Evolutionary conservation across 1,139 yeast genomes (phyloP).

Genomic region (Hansenula sp.): DNA sequence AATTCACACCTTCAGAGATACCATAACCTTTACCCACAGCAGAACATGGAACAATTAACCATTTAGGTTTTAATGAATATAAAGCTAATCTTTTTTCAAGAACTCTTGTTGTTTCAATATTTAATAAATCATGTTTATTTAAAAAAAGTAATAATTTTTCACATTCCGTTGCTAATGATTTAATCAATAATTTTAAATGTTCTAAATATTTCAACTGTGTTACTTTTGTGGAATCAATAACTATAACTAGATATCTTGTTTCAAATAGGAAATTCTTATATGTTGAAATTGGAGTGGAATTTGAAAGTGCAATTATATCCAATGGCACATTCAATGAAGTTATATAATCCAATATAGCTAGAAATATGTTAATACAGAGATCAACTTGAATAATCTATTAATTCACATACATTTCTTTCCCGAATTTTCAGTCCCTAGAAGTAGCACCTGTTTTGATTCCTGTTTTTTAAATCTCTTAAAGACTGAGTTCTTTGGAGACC

Average conservation of each 20-base stretch:
- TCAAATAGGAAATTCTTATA: constrained; percentile 17
- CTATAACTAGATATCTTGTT: constrained; percentile 12
- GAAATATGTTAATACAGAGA: background rate
- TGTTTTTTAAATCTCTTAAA: constrained; percentile 1
- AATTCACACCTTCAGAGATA: constrained; percentile 21
- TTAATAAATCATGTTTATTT: constrained; percentile 16
- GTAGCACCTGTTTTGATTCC: constrained; percentile 6
- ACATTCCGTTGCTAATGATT: constrained; percentile 2
- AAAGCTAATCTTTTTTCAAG: constrained; percentile 10
- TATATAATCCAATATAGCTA: constrained; percentile 7
- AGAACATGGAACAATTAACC: constrained; percentile 16
- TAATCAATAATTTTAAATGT: background rate
- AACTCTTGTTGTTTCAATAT: constrained; percentile 3
- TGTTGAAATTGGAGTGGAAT: constrained; percentile 12
- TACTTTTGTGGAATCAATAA: constrained; percentile 15
- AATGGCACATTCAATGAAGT: constrained; percentile 10
- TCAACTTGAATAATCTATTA: background rate
- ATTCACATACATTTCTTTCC: constrained; percentile 14
- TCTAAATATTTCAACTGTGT: constrained; percentile 6
- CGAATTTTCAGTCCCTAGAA: constrained; percentile 12
- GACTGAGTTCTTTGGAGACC: background rate
- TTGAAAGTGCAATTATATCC: constrained; percentile 15
- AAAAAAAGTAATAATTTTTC: constrained; percentile 10
- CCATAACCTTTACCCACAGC: constrained; percentile 15
- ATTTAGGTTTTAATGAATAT: constrained; percentile 7